phyloP scores from a whole-genome alignment of 495 filamentous ascomycete genomes.

The Tricharina praecox region DNA sequence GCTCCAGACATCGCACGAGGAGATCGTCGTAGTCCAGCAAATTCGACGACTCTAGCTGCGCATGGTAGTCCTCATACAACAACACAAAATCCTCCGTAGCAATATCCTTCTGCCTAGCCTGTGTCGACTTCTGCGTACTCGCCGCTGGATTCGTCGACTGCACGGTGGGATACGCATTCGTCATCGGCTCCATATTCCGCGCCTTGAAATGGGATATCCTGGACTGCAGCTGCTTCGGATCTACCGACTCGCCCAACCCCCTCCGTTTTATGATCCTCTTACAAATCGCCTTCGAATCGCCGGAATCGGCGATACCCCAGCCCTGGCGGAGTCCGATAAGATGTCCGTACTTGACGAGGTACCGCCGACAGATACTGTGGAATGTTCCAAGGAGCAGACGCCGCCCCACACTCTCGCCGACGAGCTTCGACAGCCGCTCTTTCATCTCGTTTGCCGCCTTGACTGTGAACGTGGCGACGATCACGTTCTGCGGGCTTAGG shows the following conservation, averaged over 20 bases:
- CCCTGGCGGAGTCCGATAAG: slow-evolving; percentile 64
- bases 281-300: slow-evolving; percentile 53
- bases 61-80: slow-evolving; percentile 67
- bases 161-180: slow-evolving; percentile 9
- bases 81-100: slow-evolving; percentile 58
- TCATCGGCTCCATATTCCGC: slow-evolving; percentile 28
- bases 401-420: slow-evolving; percentile 60
- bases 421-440: slow-evolving; percentile 57
- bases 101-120: slow-evolving; percentile 33
- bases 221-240: slow-evolving; percentile 47
- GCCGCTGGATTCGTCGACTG: slow-evolving; percentile 9
- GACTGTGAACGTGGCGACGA: slow-evolving; percentile 95
- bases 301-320: slow-evolving; percentile 85
- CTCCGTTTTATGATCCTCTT: slow-evolving; percentile 58
- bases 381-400: slow-evolving; percentile 85
- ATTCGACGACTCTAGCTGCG: slow-evolving; percentile 54
- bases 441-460: slow-evolving; percentile 97
- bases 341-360: slow-evolving; percentile 70
- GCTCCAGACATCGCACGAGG: slow-evolving; percentile 63
- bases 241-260: slow-evolving; percentile 31
- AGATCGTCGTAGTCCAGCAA: slow-evolving; percentile 93
- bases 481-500: slow-evolving; percentile 66
- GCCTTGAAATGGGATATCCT: slow-evolving; percentile 82
- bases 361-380: slow-evolving; percentile 79
- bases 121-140: slow-evolving; percentile 24